phyloP scores from a whole-genome alignment of 1,139 yeast species.

The Scheffersomyces lignicola region DNA sequence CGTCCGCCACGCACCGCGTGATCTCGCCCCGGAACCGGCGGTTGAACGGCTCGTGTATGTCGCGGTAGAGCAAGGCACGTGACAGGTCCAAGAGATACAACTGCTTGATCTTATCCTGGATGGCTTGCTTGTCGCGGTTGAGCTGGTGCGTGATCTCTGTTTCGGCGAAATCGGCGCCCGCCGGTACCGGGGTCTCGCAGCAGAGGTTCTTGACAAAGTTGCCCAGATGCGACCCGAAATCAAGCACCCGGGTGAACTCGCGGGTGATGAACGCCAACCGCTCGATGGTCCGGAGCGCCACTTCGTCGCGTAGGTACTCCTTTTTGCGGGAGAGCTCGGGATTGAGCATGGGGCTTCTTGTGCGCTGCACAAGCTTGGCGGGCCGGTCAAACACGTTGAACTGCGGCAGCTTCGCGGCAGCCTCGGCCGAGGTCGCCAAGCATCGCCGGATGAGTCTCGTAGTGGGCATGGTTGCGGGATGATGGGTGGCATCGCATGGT shows the following conservation, averaged over 20 bases:
- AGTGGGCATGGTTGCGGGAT: too few relatives aligned
- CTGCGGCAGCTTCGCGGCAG: slow-evolving; percentile 23
- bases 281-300: slow-evolving; percentile 72
- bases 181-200: slow-evolving; percentile 28
- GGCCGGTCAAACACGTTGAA: slow-evolving; percentile 67
- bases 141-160: slow-evolving; percentile 34
- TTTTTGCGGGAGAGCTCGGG: slow-evolving; percentile 53
- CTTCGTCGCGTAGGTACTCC: slow-evolving; percentile 77
- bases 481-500: too few relatives aligned
- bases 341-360: slow-evolving; percentile 47
- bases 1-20: slow-evolving; percentile 61
- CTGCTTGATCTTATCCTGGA: slow-evolving; percentile 53
- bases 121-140: slow-evolving; percentile 52
- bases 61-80: slow-evolving; percentile 51
- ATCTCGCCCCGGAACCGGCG: slow-evolving; percentile 40
- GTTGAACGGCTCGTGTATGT: slow-evolving; percentile 35
- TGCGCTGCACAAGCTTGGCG: slow-evolving; percentile 60
- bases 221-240: slow-evolving; percentile 76
- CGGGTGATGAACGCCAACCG: slow-evolving; percentile 73
- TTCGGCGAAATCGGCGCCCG: slow-evolving; percentile 29
- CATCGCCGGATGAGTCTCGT: slow-evolving; percentile 13
- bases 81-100: slow-evolving; percentile 73
- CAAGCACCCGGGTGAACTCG: slow-evolving; percentile 59
- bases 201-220: slow-evolving; percentile 45
- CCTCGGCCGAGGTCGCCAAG: slow-evolving; percentile 26